A percentile compares a stretch with the other conserved stretches of the same genome.
phyloP scores from a whole-genome alignment of 2,329 filamentous ascomycete species.

The Fragosphaeria purpurea region DNA sequence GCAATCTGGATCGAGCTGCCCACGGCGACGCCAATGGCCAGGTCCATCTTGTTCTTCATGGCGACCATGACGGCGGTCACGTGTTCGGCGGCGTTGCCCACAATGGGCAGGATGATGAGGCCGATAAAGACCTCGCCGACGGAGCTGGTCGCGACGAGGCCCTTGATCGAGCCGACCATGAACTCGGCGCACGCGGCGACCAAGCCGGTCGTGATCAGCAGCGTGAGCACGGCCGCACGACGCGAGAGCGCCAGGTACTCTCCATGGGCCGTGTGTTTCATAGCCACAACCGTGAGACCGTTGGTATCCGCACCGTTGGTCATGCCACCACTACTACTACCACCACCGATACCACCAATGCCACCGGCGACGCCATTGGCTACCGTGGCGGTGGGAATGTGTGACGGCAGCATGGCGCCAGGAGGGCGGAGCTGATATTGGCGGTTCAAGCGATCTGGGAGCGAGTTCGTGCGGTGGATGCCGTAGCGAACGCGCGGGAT shows the following conservation, averaged over 20 bases:
- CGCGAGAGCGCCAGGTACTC: constrained; percentile 36
- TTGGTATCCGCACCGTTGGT: too few relatives aligned
- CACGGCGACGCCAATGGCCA: constrained; percentile 62
- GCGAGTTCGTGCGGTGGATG: constrained; percentile 64
- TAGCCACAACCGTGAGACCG: too few relatives aligned
- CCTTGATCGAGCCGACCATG: constrained; percentile 57
- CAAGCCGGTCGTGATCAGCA: constrained; percentile 53
- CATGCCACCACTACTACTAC: too few relatives aligned
- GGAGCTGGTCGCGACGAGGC: constrained; percentile 44
- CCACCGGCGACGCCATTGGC: constrained; percentile 24
- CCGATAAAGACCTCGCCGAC: constrained; percentile 60
- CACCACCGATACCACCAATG: constrained; percentile 18
- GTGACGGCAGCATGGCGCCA: constrained; percentile 39
- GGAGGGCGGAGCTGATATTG: constrained; percentile 33
- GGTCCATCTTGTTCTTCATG: constrained; percentile 66
- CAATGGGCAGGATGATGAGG: constrained; percentile 61
- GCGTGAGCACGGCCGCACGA: constrained; percentile 48
- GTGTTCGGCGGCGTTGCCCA: constrained; percentile 65
- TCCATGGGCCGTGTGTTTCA: too few relatives aligned
- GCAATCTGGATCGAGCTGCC: constrained; percentile 65
- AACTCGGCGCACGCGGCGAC: constrained; percentile 62
- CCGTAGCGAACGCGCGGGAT: constrained; percentile 50
- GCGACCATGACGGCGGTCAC: constrained; percentile 62
- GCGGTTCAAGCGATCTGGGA: constrained; percentile 57
- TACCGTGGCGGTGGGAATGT: constrained; percentile 23